phyloP scores from a whole-genome alignment of 1,284 basidiomycete species.

The Ceratorhiza oryzae-sativae region DNA sequence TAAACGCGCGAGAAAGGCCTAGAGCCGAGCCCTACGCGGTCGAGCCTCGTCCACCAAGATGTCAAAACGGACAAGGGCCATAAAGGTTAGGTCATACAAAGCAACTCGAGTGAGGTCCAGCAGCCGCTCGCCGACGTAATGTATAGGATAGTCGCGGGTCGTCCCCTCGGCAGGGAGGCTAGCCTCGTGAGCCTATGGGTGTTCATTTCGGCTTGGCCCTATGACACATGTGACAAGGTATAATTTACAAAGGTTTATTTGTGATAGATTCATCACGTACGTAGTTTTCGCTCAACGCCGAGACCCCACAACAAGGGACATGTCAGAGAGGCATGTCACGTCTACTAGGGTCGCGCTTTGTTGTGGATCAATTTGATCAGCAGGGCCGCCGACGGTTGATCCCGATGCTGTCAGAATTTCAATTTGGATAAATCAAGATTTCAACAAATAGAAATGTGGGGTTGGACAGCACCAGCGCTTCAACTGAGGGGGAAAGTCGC shows the following conservation, averaged over 20 bases:
- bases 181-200: neutral
- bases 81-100: slow-evolving; percentile 6
- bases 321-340: neutral
- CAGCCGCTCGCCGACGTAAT: neutral
- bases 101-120: neutral
- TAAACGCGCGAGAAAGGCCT: neutral
- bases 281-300: neutral
- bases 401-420: slow-evolving; percentile 14
- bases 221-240: neutral
- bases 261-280: neutral
- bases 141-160: neutral
- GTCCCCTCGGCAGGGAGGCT: neutral
- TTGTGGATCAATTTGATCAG: slow-evolving; percentile 1
- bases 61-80: neutral
- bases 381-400: neutral
- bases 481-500: slow-evolving; percentile 6
- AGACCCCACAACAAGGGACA: neutral
- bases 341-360: slow-evolving; percentile 13
- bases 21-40: neutral
- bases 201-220: neutral
- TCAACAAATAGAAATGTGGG: slow-evolving; percentile 12
- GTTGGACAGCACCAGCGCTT: neutral
- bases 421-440: neutral
- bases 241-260: neutral
- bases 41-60: neutral